Evolutionary conservation across 2,329 filamentous ascomycete species (phyloP).

Genomic region (Metarhizium brunneum): DNA sequence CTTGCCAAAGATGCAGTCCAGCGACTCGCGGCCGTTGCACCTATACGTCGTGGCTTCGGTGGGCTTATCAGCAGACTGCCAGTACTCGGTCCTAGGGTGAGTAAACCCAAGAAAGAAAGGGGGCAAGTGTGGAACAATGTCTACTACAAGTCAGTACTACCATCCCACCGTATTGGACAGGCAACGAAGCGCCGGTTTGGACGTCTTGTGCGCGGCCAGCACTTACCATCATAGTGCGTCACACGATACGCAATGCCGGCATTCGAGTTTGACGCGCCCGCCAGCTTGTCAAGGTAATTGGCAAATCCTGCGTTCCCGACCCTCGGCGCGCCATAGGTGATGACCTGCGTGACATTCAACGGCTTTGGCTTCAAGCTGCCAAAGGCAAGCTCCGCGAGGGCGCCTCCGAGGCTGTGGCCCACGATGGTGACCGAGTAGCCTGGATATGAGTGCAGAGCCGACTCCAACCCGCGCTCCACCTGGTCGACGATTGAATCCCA

Average conservation of each 20-base stretch:
- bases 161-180: too few species aligned
- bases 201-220: too few species aligned
- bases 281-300: neutral
- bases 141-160: neutral
- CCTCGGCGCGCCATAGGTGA: neutral
- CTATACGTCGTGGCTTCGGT: neutral
- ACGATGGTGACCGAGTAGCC: neutral
- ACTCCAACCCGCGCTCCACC: neutral
- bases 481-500: neutral
- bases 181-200: too few species aligned
- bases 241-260: neutral
- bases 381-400: neutral
- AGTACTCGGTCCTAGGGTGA: neutral
- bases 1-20: neutral
- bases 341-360: neutral
- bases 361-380: neutral
- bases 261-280: neutral
- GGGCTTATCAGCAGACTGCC: slow-evolving; percentile 5
- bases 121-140: neutral
- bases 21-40: neutral
- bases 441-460: neutral
- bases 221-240: neutral
- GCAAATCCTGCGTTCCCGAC: neutral
- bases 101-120: neutral
- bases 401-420: neutral